Evolutionary conservation across 192 early-diverging fungal species (phyloP).

Genomic region (Rhizoclosmatium sp.): DNA sequence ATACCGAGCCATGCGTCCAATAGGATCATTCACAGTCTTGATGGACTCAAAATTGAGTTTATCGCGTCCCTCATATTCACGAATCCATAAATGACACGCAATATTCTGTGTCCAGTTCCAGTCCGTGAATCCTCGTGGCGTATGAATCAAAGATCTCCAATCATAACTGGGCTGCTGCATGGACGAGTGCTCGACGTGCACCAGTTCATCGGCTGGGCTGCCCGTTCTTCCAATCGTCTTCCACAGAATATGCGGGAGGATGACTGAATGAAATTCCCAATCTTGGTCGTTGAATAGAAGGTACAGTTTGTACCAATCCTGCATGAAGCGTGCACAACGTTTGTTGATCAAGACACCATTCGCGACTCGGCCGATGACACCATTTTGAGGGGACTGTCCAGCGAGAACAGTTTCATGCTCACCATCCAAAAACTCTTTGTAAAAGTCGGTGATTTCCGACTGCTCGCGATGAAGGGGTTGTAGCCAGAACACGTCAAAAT

Average conservation of each 20-base stretch:
- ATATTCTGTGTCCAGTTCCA: not conserved
- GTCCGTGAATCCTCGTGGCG: not conserved
- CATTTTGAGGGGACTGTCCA: not conserved
- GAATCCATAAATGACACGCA: not conserved
- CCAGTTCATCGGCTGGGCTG: not conserved
- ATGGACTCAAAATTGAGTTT: not conserved
- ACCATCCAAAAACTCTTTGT: not conserved
- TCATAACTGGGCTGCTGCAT: not conserved
- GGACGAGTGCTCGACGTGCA: not conserved
- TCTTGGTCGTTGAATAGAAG: not conserved
- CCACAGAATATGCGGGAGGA: not conserved
- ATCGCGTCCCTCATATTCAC: not conserved
- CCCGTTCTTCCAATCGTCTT: not conserved
- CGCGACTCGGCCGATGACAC: conserved; percentile 36
- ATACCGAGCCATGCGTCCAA: not conserved
- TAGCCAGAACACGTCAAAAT: conserved; percentile 60
- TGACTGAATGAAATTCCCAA: not conserved
- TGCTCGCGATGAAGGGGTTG: conserved; percentile 46
- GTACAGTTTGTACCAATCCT: conserved; percentile 45
- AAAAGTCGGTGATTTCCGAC: not conserved
- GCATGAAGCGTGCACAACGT: conserved; percentile 54
- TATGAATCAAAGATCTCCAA: not conserved
- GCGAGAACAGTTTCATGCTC: not conserved
- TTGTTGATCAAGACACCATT: conserved; percentile 59
- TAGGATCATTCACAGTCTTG: not conserved